phyloP scores from a whole-genome alignment of 1,284 basidiomycete species.

The Malassezia restricta region DNA sequence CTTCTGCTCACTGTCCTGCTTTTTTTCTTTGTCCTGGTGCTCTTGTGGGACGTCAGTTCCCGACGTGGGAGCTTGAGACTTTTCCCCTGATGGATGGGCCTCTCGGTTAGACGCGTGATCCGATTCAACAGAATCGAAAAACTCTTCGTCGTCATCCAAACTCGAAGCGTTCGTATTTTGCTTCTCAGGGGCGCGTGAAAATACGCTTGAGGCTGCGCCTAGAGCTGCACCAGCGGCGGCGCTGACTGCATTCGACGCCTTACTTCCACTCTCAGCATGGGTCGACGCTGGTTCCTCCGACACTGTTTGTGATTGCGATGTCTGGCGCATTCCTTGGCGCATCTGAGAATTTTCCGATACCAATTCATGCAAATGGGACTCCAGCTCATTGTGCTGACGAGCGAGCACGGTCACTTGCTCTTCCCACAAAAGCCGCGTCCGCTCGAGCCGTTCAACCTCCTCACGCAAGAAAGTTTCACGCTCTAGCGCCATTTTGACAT shows the following conservation, averaged over 20 bases:
- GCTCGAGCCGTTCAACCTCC: slow-evolving; percentile 62
- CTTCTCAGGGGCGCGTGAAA: background rate
- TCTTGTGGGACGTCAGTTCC: background rate
- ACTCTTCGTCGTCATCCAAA: slow-evolving; percentile 77
- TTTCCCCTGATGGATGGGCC: slow-evolving; percentile 24
- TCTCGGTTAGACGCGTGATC: slow-evolving; percentile 46
- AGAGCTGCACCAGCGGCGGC: slow-evolving; percentile 1
- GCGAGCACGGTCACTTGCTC: slow-evolving; percentile 77
- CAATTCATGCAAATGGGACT: slow-evolving; percentile 56
- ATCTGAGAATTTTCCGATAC: slow-evolving; percentile 47
- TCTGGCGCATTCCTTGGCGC: slow-evolving; percentile 45
- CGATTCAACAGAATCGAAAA: slow-evolving; percentile 89
- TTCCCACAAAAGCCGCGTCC: slow-evolving; percentile 66
- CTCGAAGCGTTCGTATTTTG: background rate
- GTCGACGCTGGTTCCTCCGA: background rate
- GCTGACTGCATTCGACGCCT: background rate
- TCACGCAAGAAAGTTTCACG: slow-evolving; percentile 61
- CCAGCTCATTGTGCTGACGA: slow-evolving; percentile 71
- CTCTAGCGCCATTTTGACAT: slow-evolving; percentile 60
- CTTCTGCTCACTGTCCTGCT: background rate
- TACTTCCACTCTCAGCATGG: background rate
- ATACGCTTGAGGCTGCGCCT: background rate
- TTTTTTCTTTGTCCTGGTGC: background rate
- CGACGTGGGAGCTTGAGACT: background rate
- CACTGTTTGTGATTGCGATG: background rate